Evolutionary conservation across 2,329 filamentous ascomycete species (phyloP).

Genomic region (Byssothecium circinans): DNA sequence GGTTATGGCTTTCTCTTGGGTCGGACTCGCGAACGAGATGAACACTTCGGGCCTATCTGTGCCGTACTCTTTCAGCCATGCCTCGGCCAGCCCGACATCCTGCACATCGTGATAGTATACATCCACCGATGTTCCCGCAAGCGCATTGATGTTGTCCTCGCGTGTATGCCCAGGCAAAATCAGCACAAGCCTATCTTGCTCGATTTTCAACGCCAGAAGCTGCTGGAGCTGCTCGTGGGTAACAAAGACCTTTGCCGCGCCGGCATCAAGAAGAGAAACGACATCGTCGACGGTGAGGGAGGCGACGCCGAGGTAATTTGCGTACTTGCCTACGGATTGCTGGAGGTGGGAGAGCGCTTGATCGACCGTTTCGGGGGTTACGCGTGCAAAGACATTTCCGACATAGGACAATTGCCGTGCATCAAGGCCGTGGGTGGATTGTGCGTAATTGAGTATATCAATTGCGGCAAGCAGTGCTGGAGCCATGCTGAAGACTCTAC

Average conservation of each 20-base stretch:
- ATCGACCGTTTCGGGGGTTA: slow-evolving; percentile 53
- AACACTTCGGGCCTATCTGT: slow-evolving; percentile 54
- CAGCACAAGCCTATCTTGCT: slow-evolving; percentile 60
- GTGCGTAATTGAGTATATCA: slow-evolving; percentile 48
- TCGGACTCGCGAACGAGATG: slow-evolving; percentile 50
- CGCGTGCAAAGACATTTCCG: slow-evolving; percentile 58
- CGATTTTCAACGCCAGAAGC: slow-evolving; percentile 56
- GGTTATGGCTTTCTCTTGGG: slow-evolving; percentile 44
- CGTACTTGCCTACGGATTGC: slow-evolving; percentile 57
- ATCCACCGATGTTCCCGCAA: slow-evolving; percentile 47
- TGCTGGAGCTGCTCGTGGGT: slow-evolving; percentile 66
- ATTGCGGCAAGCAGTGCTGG: slow-evolving; percentile 53
- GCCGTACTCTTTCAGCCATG: slow-evolving; percentile 54
- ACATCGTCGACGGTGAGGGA: slow-evolving; percentile 72
- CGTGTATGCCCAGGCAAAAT: slow-evolving; percentile 51
- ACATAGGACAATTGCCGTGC: slow-evolving; percentile 59
- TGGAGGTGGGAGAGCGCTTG: slow-evolving; percentile 57
- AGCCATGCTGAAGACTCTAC: slow-evolving; percentile 40
- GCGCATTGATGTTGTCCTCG: slow-evolving; percentile 45
- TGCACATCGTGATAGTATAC: slow-evolving; percentile 49
- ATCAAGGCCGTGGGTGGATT: slow-evolving; percentile 53
- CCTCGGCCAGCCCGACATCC: slow-evolving; percentile 48
- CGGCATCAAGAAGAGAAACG: slow-evolving; percentile 78
- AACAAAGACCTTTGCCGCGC: slow-evolving; percentile 84
- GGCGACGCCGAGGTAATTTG: slow-evolving; percentile 77